Conservation (phyloP, 768 basidiomycete species). For the Boletales sp. region DNA sequence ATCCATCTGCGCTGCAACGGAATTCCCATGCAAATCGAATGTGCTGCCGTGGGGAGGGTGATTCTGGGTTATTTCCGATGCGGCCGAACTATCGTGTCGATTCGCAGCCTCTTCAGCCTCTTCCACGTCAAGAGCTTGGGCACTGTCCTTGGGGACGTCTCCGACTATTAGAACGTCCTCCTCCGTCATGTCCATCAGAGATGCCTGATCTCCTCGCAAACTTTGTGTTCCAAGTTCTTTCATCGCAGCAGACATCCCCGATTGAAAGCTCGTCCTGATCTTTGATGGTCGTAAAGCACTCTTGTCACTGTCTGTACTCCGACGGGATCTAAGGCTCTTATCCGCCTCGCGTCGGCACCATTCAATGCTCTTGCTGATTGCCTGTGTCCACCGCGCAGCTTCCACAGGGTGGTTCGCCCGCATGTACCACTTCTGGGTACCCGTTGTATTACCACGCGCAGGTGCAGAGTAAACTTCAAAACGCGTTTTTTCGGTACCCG, state of each 20-base stretch:
- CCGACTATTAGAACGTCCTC: slow-evolving; percentile 7
- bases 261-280: slow-evolving; percentile 31
- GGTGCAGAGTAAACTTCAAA: slow-evolving; percentile 79
- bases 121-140: slow-evolving; percentile 26
- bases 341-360: slow-evolving; percentile 50
- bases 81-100: slow-evolving; percentile 45
- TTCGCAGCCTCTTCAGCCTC: slow-evolving; percentile 30
- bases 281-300: slow-evolving; percentile 32
- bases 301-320: slow-evolving; percentile 49
- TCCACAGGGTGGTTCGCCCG: slow-evolving; percentile 87
- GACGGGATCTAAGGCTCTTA: slow-evolving; percentile 27
- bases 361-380: slow-evolving; percentile 70
- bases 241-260: slow-evolving; percentile 16
- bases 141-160: slow-evolving; percentile 14
- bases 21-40: slow-evolving; percentile 69
- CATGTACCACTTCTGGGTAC: slow-evolving; percentile 74
- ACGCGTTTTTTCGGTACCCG: slow-evolving; percentile 56
- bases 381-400: slow-evolving; percentile 82
- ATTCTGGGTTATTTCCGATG: slow-evolving; percentile 37
- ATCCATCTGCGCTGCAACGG: slow-evolving; percentile 73
- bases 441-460: slow-evolving; percentile 40
- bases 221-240: slow-evolving; percentile 24
- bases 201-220: slow-evolving; percentile 22
- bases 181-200: slow-evolving; percentile 20
- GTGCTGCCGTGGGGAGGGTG: slow-evolving; percentile 54